A percentile compares a stretch with the other conserved stretches of the same genome.
These are phyloP conservation scores for Hortaea werneckii DNA, from an alignment of 2,329 filamentous ascomycete species.

Conservation along the genomic window DNA sequence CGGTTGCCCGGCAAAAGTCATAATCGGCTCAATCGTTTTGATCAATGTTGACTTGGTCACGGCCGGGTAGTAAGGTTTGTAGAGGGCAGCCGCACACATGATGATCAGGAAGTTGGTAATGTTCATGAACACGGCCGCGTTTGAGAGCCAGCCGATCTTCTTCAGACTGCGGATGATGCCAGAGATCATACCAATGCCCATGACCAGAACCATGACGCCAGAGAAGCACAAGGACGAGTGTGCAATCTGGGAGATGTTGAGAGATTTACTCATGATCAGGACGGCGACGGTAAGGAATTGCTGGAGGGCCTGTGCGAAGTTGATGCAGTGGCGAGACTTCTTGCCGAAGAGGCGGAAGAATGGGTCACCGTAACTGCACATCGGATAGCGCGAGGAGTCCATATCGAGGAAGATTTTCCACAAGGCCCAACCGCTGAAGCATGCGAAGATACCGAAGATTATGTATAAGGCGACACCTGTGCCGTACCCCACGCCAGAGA, in stretches of 20 bases:
- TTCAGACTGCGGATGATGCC: constrained; percentile 47
- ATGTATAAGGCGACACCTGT: constrained; percentile 27
- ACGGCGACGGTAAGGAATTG: constrained; percentile 42
- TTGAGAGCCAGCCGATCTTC: constrained; percentile 45
- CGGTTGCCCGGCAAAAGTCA: constrained; percentile 32
- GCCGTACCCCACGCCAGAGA: constrained; percentile 22
- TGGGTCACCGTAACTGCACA: constrained; percentile 32
- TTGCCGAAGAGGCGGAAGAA: constrained; percentile 30
- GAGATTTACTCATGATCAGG: constrained; percentile 34
- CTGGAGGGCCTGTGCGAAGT: constrained; percentile 29
- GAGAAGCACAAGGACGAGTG: background rate
- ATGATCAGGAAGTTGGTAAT: constrained; percentile 38
- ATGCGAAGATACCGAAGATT: constrained; percentile 25
- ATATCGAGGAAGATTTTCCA: constrained; percentile 29
- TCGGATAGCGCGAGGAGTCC: constrained; percentile 31
- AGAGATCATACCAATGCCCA: constrained; percentile 39
- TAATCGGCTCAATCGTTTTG: constrained; percentile 18
- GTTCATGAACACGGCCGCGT: constrained; percentile 46
- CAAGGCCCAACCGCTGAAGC: constrained; percentile 13
- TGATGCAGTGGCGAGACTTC: constrained; percentile 27
- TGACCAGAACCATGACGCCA: background rate
- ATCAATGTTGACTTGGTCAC: constrained; percentile 7
- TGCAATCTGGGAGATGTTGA: background rate
- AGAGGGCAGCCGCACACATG: constrained; percentile 42
- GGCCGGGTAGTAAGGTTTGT: constrained; percentile 37